Conservation (phyloP, 768 basidiomycete species). For the Ramaria sp. region DNA sequence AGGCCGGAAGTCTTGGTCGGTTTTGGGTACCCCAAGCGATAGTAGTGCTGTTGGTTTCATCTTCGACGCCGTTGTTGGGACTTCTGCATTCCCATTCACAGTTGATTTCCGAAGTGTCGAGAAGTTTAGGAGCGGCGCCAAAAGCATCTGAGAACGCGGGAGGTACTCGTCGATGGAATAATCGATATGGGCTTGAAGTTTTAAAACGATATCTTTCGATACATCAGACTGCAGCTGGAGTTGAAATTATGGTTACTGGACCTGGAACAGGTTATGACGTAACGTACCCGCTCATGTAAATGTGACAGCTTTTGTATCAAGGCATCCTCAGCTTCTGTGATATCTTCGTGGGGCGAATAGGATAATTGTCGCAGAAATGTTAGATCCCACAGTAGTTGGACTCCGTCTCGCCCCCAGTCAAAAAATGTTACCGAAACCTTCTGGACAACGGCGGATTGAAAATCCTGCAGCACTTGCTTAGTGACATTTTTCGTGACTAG, state of each 20-base stretch:
- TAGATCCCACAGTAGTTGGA: conserved; percentile 35
- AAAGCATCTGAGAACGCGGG: conserved; percentile 33
- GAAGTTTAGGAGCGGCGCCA: conserved; percentile 8
- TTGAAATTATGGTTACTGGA: background rate
- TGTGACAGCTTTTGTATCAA: conserved; percentile 20
- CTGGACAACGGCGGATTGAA: conserved; percentile 28
- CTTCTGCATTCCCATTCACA: background rate
- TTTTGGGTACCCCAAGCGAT: conserved; percentile 39
- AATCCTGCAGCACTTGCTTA: conserved; percentile 27
- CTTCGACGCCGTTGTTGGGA: conserved; percentile 14
- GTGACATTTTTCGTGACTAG: conserved; percentile 18
- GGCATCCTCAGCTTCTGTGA: conserved; percentile 21
- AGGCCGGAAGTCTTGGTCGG: conserved; percentile 45
- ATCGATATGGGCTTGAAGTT: conserved; percentile 17
- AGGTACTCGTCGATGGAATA: conserved; percentile 33
- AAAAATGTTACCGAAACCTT: conserved; percentile 22
- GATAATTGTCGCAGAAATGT: conserved; percentile 34
- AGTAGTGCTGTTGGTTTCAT: conserved; percentile 34
- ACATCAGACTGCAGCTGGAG: conserved; percentile 5
- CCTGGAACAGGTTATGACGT: background rate
- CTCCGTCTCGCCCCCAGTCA: conserved; percentile 15
- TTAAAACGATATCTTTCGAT: conserved; percentile 4
- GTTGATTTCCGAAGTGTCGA: too few relatives aligned
- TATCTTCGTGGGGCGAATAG: conserved; percentile 10
- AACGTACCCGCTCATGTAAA: background rate